Base-by-base conservation (phyloP, 1,139 yeast species). In the Suhomyces chickasaworum region DNA sequence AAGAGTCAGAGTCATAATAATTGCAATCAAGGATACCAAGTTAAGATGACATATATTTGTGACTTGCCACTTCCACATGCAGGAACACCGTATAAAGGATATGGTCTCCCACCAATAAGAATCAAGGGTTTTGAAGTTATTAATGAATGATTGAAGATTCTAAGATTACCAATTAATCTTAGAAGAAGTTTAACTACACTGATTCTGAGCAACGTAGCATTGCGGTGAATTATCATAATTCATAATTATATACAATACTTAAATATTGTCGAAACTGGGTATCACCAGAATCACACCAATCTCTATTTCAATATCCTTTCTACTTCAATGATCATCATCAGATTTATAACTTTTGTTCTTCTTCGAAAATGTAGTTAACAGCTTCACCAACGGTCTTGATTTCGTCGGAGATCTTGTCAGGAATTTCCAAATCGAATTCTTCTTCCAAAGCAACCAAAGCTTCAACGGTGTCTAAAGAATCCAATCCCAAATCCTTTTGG, bases 371-470 rank as follows among this genome's bases (percentile, higher is more conserved):
- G 67, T 81, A 80, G 57, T 83, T 80, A 47, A 83, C 78, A 50
- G 86, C 84, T 68, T 83, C 85, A 53, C 84, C 85, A 51, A 83
- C 84, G 49, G 85, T 81, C 72, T 80, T 81, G 62, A 83, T 76
- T 59, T 81, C 84, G 61, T 83, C 88, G 43, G 88, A 82, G 50
- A 81, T 75, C 63, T 80, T 78, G 66, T 83, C 89, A 27, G 85
- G 85, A 58, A 83, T 79, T 66, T 83, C 87, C 63, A 83, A 72
- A 64, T 83, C 88, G 56, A 83, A 83, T 66, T 83, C 84, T 69
- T 83, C 88, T 69, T 83, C 88, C 60, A 83, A 79, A 48, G 87
- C 86, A 58, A 83, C 88, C 56, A 83, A 71, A 49, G 86, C 81
- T 68, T 83, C 89, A 46, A 83, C 86, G 46, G 86, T 81, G 58